A percentile compares a stretch with the other conserved stretches of the same genome.
These are phyloP conservation scores for Auricularia sp. DNA, from an alignment of 768 basidiomycete genomes.

Conservation along the genomic window DNA sequence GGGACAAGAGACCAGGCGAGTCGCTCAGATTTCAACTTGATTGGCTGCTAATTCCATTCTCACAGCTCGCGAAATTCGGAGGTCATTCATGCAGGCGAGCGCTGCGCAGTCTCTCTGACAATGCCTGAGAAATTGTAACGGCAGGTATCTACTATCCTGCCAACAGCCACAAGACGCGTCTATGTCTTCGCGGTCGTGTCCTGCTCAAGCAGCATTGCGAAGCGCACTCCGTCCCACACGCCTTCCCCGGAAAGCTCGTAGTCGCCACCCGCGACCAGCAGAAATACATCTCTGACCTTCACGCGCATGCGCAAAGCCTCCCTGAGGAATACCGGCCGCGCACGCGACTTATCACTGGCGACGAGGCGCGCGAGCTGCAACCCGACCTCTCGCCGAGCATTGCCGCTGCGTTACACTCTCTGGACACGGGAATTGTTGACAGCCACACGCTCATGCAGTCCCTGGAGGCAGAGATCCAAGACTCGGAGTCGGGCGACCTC, in stretches of 20 bases:
- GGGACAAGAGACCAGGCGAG: constrained; percentile 81
- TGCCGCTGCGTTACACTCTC: constrained; percentile 64
- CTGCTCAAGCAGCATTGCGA: constrained; percentile 74
- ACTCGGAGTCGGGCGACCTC: constrained; percentile 58
- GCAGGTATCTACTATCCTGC: constrained; percentile 78
- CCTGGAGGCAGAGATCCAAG: constrained; percentile 70
- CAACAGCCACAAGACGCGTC: constrained; percentile 70
- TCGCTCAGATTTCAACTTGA: background rate
- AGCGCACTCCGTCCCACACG: constrained; percentile 49
- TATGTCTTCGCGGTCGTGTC: constrained; percentile 80
- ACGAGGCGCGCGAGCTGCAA: constrained; percentile 63
- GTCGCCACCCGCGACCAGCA: constrained; percentile 64
- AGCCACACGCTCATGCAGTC: constrained; percentile 77
- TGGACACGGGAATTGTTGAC: constrained; percentile 84
- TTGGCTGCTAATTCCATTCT: background rate
- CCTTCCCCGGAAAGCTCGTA: constrained; percentile 81
- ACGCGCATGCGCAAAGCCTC: constrained; percentile 49
- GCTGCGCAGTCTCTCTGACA: background rate
- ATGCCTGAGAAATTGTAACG: background rate
- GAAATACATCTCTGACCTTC: constrained; percentile 60
- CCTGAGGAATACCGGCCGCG: constrained; percentile 35
- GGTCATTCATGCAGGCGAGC: constrained; percentile 79
- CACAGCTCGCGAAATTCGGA: constrained; percentile 85
- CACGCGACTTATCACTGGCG: constrained; percentile 55
- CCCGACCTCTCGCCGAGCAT: constrained; percentile 73